A percentile compares a stretch with the other conserved stretches of the same genome.
Evolutionary conservation across 2,329 filamentous ascomycete genomes (phyloP).

Genomic region (Ophiocordyceps camponoti-saundersi): DNA sequence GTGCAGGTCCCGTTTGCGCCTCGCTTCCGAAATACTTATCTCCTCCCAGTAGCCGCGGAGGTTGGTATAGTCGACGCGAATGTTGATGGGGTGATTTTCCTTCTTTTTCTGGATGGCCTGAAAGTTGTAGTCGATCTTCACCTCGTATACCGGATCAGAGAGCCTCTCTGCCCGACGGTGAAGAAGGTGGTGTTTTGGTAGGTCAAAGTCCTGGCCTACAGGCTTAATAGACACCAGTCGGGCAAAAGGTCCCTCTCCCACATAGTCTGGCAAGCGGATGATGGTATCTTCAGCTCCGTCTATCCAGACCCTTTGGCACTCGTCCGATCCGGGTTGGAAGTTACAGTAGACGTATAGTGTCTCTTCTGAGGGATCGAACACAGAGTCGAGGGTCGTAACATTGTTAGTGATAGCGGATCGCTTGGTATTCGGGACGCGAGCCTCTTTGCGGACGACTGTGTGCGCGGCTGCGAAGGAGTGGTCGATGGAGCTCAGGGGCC

Average conservation of each 20-base stretch:
- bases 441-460: neutral
- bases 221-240: neutral
- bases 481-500: neutral
- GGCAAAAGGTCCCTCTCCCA: neutral
- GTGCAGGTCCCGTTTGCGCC: neutral
- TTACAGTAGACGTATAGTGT: conserved; percentile 1
- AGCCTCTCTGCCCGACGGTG: neutral
- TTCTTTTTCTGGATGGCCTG: neutral
- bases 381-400: neutral
- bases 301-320: conserved; percentile 1
- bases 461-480: neutral
- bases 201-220: neutral
- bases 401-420: neutral
- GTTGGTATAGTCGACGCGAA: conserved; percentile 1
- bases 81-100: neutral
- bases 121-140: neutral
- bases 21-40: neutral
- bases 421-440: neutral
- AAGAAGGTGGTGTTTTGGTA: neutral
- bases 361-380: neutral
- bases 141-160: neutral
- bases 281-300: conserved; percentile 1
- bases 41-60: neutral
- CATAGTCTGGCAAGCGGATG: neutral
- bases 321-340: neutral